A percentile compares a stretch with the other conserved stretches of the same genome.
These are phyloP conservation scores for Verticillium albo-atrum DNA, from an alignment of 2,329 filamentous ascomycete genomes.

Conservation along the genomic window DNA sequence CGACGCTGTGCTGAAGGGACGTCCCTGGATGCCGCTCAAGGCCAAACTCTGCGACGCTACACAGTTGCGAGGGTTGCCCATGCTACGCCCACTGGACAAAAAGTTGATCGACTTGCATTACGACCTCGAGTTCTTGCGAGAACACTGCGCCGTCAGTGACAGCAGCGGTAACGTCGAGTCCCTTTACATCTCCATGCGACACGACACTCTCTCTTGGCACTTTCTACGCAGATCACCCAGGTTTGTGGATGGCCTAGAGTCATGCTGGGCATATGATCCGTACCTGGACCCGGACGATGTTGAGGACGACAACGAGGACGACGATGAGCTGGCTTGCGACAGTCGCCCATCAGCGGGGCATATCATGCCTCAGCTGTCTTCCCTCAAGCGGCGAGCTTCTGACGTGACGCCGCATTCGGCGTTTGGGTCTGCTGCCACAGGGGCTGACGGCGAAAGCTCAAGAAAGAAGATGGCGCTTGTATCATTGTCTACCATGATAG, in stretches of 20 bases:
- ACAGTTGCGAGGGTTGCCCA: constrained; percentile 50
- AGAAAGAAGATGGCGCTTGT: constrained; percentile 30
- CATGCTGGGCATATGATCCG: constrained; percentile 47
- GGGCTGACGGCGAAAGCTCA: constrained; percentile 24
- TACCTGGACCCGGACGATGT: constrained; percentile 40
- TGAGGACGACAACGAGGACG: constrained; percentile 30
- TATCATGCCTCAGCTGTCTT: constrained; percentile 30
- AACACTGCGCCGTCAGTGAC: constrained; percentile 52
- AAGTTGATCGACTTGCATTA: constrained; percentile 36
- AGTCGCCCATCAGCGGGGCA: constrained; percentile 38
- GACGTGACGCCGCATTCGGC: constrained; percentile 47
- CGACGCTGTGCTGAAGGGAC: constrained; percentile 40
- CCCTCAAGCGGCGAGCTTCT: constrained; percentile 46
- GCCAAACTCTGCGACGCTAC: constrained; percentile 53
- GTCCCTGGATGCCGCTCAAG: constrained; percentile 54
- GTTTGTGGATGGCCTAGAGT: constrained; percentile 48
- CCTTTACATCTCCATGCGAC: constrained; percentile 54
- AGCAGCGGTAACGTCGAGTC: constrained; percentile 52
- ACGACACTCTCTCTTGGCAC: constrained; percentile 52
- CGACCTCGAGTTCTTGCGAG: constrained; percentile 45
- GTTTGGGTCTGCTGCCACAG: constrained; percentile 31
- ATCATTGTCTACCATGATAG: constrained; percentile 33
- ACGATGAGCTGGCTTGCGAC: constrained; percentile 29
- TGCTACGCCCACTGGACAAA: constrained; percentile 50
- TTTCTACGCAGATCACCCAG: constrained; percentile 42